Percentiles rank a stretch among this genome's conserved stretches.
phyloP scores from a whole-genome alignment of 2,329 filamentous ascomycete species.

The Fonsecaea erecta region DNA sequence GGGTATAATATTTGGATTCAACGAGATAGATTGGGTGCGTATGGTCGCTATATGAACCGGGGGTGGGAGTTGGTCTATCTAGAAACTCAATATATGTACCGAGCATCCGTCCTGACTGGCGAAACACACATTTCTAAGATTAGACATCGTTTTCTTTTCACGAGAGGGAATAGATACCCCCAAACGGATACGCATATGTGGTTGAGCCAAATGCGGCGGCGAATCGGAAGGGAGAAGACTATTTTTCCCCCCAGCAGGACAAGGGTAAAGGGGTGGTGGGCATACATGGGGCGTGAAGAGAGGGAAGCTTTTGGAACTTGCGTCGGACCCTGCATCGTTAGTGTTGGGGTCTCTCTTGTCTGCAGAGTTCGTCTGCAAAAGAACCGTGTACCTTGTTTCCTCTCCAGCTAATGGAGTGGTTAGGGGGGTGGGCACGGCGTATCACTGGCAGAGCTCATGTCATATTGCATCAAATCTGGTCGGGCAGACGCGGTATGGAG shows the following conservation, averaged over 20 bases:
- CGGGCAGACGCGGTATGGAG: not conserved
- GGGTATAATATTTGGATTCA: too few species aligned
- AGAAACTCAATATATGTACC: too few species aligned
- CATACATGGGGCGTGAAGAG: too few species aligned
- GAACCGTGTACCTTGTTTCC: not conserved
- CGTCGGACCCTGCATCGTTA: not conserved
- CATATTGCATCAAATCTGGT: not conserved
- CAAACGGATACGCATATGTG: too few species aligned
- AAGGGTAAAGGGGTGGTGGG: not conserved
- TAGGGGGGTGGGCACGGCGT: not conserved
- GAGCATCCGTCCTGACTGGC: too few species aligned
- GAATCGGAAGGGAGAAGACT: not conserved
- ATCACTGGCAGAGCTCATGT: not conserved
- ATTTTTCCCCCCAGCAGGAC: not conserved
- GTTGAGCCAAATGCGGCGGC: too few species aligned
- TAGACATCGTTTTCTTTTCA: too few species aligned
- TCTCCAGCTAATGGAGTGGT: not conserved
- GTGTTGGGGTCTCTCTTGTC: not conserved
- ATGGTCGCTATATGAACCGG: too few species aligned
- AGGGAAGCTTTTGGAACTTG: not conserved
- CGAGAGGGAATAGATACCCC: not conserved
- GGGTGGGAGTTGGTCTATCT: too few species aligned
- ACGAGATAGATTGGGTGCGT: too few species aligned
- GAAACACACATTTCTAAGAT: too few species aligned
- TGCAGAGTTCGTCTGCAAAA: not conserved